Conservation (phyloP, 257 asterid genomes). For the Nicotiana paniculata region DNA sequence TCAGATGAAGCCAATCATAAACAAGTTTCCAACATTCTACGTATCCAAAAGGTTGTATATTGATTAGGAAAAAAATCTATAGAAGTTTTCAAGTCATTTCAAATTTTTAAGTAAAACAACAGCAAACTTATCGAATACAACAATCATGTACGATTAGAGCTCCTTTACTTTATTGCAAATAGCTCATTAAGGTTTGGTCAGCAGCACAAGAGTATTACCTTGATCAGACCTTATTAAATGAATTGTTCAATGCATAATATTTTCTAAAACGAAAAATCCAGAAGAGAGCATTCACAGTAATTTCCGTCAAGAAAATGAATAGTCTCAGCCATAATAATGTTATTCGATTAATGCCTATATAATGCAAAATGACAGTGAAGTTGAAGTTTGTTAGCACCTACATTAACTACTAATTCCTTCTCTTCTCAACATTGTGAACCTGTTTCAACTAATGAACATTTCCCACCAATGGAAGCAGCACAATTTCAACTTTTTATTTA, state of each 20-base stretch:
- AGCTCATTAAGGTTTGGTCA: neutral
- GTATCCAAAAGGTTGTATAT: neutral
- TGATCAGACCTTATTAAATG: neutral
- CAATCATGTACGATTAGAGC: neutral
- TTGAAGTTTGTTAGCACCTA: neutral
- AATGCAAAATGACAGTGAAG: neutral
- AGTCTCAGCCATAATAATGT: neutral
- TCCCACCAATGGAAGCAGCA: neutral
- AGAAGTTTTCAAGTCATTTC: neutral
- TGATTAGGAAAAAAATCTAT: neutral
- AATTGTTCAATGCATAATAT: neutral
- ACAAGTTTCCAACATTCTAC: neutral
- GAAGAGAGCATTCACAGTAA: neutral
- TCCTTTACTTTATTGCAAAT: neutral
- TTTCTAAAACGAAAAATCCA: neutral
- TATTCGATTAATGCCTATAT: neutral
- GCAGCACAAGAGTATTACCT: neutral
- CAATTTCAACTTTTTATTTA: neutral
- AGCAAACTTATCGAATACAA: neutral
- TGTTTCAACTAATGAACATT: neutral
- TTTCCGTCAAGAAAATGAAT: neutral
- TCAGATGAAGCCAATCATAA: neutral
- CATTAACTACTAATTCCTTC: neutral
- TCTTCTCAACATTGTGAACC: neutral
- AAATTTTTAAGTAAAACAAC: neutral